Evolutionary conservation across 176 grass and related monocot genomes (phyloP).

Genomic region (Aegilops tauschii): DNA sequence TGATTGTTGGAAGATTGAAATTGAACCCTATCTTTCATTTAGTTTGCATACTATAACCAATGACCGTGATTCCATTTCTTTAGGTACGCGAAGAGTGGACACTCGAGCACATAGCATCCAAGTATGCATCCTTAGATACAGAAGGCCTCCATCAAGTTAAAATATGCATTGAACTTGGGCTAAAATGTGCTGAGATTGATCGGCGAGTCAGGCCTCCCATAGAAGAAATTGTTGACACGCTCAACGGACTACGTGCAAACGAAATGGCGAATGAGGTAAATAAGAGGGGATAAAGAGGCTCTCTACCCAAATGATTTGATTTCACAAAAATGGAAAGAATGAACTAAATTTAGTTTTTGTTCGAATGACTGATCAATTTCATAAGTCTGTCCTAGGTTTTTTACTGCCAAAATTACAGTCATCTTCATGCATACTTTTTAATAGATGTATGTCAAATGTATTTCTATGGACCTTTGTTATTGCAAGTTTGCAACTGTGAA

Average conservation of each 20-base stretch:
- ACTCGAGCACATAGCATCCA: constrained; percentile 1
- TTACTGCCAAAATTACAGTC: too few relatives aligned
- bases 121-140: constrained; percentile 21
- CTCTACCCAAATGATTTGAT: fast-evolving
- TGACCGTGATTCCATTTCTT: background rate
- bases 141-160: background rate
- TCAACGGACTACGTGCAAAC: background rate
- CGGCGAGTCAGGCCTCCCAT: background rate
- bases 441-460: too few relatives aligned
- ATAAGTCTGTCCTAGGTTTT: too few relatives aligned
- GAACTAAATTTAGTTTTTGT: too few relatives aligned
- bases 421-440: too few relatives aligned
- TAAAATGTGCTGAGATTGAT: background rate
- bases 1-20: background rate
- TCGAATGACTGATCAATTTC: too few relatives aligned
- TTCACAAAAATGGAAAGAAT: too few relatives aligned
- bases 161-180: background rate
- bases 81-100: constrained; percentile 22
- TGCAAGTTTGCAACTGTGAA: too few relatives aligned
- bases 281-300: too few relatives aligned
- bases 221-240: background rate
- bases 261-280: background rate
- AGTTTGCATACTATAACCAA: background rate
- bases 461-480: too few relatives aligned
- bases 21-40: background rate